Percentiles rank a stretch among this genome's conserved stretches.
Evolutionary conservation across 2,329 filamentous ascomycete genomes (phyloP).

Genomic region (Colletotrichum sp.): DNA sequence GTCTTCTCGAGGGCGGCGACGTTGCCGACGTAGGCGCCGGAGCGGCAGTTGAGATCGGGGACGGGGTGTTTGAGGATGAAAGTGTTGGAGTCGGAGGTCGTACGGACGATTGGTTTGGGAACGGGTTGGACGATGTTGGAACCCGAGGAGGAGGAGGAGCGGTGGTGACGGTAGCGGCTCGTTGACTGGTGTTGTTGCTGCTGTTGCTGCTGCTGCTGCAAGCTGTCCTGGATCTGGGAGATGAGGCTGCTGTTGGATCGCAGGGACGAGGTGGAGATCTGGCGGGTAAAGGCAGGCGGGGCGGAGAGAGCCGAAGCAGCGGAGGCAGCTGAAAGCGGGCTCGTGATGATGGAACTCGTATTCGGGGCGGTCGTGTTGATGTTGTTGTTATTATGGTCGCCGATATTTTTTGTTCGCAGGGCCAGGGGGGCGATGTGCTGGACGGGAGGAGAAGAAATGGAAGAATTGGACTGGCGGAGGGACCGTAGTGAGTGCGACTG

Average conservation of each 20-base stretch:
- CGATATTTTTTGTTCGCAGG: constrained; percentile 11
- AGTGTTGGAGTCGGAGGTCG: constrained; percentile 46
- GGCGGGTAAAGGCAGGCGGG: constrained; percentile 10
- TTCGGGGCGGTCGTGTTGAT: constrained; percentile 1
- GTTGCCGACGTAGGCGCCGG: constrained; percentile 67
- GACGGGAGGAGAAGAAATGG: background rate
- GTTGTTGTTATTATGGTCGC: background rate
- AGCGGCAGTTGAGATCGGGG: constrained; percentile 65
- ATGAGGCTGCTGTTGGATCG: constrained; percentile 21
- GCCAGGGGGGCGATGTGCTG: constrained; percentile 9
- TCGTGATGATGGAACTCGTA: constrained; percentile 18
- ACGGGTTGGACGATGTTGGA: background rate
- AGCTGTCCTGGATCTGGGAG: constrained; percentile 23
- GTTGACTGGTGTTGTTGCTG: constrained; percentile 4
- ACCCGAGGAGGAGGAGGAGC: constrained; percentile 11
- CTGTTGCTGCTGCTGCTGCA: constrained; percentile 15
- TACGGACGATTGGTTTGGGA: constrained; percentile 51
- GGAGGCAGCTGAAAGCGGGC: constrained; percentile 3
- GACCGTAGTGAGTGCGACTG: background rate
- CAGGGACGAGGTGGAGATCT: constrained; percentile 4
- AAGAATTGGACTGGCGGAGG: background rate
- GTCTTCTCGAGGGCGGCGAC: constrained; percentile 77
- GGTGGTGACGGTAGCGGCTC: constrained; percentile 3
- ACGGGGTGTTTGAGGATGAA: constrained; percentile 60
- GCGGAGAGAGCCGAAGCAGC: constrained; percentile 1